Base-by-base conservation (phyloP, 257 asterid genomes). In the Solanum lycopersicoides region DNA sequence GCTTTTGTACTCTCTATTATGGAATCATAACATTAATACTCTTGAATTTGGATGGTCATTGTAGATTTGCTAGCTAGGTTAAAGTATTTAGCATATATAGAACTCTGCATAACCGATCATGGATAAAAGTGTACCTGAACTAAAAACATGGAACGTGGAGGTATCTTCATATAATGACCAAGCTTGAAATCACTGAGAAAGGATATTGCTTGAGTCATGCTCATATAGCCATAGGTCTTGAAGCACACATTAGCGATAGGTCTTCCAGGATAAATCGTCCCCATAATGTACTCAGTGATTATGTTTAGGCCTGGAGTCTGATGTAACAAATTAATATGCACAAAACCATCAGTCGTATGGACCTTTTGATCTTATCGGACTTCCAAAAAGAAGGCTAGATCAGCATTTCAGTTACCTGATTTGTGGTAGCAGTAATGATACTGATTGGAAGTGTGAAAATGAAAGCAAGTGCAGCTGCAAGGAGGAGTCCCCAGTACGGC, bases 131-230 rank as follows among this genome's bases (percentile, higher is more conserved):
- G 83, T 90, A 95, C 98, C 95, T 95, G 96, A 87, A 95, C 98
- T 25, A 95, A 88, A 90, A 95, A 95, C 98, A 95, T 95, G 8
- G 98, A 95, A 75, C 96, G 88, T 0, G 98, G 98, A 74, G 98
- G 98, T 50, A 94, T 95, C 89, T 95, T 95, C 98, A 95, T 94
- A 76, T 95, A 95, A 50, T 95, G 98, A 37, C 98, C 98, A 21
- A 95, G 93, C 92, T 95, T 95, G 91, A 94, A 95, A 87, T 95
- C 98, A 83, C 95, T 89, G 4, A 95, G 93, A 89, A 94, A 95
- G 9, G 98, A 91, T 42, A 95, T 42, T 18, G 98, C 98, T 90
- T 95, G 98, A 8, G 89, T 56, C 96, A 93, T 94, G 94, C 95
- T 94, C 95, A 95, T 91, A 83, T 93, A 94, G 4, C 98, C 97